Conservation (phyloP, 2,329 filamentous ascomycete genomes). For the Fusarium sp. region DNA sequence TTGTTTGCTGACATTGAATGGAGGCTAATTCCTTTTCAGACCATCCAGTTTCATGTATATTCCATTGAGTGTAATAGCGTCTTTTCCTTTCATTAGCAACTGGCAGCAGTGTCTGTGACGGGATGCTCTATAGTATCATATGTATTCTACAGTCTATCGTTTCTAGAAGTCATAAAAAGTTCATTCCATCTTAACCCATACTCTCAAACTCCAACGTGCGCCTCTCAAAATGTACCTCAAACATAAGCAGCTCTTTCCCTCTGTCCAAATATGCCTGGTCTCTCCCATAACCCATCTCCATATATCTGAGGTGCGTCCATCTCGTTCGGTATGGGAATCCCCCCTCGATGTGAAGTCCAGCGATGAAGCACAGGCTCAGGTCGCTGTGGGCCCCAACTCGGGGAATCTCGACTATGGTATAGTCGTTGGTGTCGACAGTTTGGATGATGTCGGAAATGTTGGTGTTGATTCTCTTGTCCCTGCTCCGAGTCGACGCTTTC, state of each 20-base stretch:
- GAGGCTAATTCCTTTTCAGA: slow-evolving; percentile 3
- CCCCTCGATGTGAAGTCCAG: neutral
- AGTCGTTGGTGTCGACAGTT: slow-evolving; percentile 15
- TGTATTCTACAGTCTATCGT: neutral
- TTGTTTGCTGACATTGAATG: accelerated
- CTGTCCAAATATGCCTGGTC: neutral
- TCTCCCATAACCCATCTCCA: neutral
- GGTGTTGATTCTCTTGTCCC: neutral
- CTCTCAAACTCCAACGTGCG: too few species aligned
- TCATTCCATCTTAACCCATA: neutral
- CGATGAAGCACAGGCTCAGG: slow-evolving; percentile 6
- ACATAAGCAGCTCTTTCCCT: neutral
- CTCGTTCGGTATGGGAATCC: slow-evolving; percentile 17
- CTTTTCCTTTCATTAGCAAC: neutral
- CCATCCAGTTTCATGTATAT: slow-evolving; percentile 22
- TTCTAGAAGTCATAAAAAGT: neutral
- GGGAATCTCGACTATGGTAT: neutral
- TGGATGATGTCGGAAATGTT: neutral
- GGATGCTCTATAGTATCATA: neutral
- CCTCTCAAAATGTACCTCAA: neutral
- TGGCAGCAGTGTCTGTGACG: neutral
- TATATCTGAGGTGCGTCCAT: slow-evolving; percentile 45
- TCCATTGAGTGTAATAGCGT: slow-evolving; percentile 22
- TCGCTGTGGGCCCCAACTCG: neutral
- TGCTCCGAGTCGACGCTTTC: neutral